phyloP scores from a whole-genome alignment of 1,139 yeast species.

The Zygosaccharomyces pseudobailii region DNA sequence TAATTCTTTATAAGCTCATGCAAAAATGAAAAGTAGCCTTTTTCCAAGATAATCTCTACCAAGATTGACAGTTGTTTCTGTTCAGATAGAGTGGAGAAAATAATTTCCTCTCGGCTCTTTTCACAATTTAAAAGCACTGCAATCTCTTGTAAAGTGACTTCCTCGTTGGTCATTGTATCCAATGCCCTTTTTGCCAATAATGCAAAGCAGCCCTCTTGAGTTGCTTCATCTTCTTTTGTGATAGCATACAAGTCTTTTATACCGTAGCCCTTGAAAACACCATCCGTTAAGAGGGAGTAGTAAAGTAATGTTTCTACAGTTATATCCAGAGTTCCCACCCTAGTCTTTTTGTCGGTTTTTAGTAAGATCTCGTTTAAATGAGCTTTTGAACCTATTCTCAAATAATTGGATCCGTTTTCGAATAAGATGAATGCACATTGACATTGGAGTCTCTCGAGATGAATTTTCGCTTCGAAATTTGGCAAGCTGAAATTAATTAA shows the following conservation, averaged over 20 bases:
- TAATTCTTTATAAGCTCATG: constrained; percentile 13
- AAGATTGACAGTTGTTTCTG: constrained; percentile 17
- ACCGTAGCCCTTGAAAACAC: constrained; percentile 12
- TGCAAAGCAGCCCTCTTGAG: constrained; percentile 25
- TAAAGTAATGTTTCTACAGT: constrained; percentile 12
- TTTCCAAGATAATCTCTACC: constrained; percentile 23
- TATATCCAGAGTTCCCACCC: constrained; percentile 9
- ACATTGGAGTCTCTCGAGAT: constrained; percentile 7
- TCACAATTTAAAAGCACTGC: constrained; percentile 1
- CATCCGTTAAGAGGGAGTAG: constrained; percentile 18
- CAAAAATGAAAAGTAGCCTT: constrained; percentile 24
- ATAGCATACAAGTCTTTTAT: constrained; percentile 21
- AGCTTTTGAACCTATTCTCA: constrained; percentile 6
- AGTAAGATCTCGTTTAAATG: constrained; percentile 15
- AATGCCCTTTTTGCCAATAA: constrained; percentile 16
- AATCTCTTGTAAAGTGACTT: not conserved
- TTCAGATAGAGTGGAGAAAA: constrained; percentile 17
- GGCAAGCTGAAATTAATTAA: constrained; percentile 6
- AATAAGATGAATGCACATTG: constrained; percentile 22
- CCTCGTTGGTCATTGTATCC: not conserved
- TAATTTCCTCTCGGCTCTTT: not conserved
- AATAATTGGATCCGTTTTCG: constrained; percentile 17
- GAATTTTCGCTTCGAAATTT: not conserved
- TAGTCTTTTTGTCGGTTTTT: constrained; percentile 11
- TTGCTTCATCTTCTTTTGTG: constrained; percentile 18